Evolutionary conservation across 129 eudicot species (phyloP), one percentile per base, ranked within the genome.

Genomic region (Artemisia annua): DNA sequence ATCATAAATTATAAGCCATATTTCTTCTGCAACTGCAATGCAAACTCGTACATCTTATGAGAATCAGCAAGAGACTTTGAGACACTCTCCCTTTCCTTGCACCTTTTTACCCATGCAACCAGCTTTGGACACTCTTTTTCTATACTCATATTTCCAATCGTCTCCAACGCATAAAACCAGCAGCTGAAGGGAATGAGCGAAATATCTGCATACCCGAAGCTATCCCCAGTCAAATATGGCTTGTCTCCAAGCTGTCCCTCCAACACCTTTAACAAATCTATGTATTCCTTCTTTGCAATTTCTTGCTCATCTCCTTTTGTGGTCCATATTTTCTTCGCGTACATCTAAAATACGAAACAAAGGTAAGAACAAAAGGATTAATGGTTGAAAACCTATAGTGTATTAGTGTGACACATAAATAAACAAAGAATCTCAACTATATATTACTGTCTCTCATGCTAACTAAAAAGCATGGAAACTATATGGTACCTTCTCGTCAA

Each of bases 161-260:
- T 55, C 22, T 78, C 76, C 43, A 19, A 63, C 11, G 68, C 2
- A 63, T 78, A 63, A 65, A 78, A 78, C 77, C 73, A 44, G 10
- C 52, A 11, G 10, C 11, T 53, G 44, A 71, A 71, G 0, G 77
- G 72, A 18, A 70, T 32, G 12, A 78, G 20, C 10, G 76, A 54
- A 7, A 78, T 78, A 64, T 78, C 78, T 11, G 57, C 82, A 46
- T 30, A 78, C 46, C 82, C 78, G 19, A 78, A 78, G 22, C 67
- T 53, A 7, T 71, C 82, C 8, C 82, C 81, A 0, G 43, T 30
- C 28, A 77, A 32, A 54, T 77, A 77, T 3, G 71, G 66, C 76
- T 70, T 77, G 3, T 70, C 76, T 2, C 76, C 81, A 2, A 77
- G 75, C 35, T 77, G 15, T 11, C 20, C 51, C 61, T 77, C 76